A percentile compares a stretch with the other conserved stretches of the same genome.
Evolutionary conservation across 2,329 filamentous ascomycete genomes (phyloP).

Genomic region (Fusarium camptoceras): DNA sequence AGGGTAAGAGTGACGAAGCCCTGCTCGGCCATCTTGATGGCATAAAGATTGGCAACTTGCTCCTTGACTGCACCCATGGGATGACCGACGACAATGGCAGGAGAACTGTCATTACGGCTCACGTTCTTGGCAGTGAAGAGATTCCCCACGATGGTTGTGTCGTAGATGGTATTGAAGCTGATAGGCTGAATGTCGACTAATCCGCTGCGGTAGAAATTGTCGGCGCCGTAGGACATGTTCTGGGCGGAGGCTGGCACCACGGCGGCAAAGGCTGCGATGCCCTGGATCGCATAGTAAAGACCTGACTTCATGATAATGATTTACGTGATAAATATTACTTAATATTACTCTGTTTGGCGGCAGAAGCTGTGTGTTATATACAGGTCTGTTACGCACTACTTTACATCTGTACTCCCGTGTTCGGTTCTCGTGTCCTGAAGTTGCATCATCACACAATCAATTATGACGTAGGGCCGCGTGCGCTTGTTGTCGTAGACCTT

Average conservation of each 20-base stretch:
- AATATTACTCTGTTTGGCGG: fast-evolving
- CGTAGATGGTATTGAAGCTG: neutral
- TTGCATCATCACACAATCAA: neutral
- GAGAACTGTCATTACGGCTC: neutral
- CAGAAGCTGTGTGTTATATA: neutral
- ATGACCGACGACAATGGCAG: neutral
- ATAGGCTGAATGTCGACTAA: neutral
- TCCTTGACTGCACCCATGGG: slow-evolving; percentile 11
- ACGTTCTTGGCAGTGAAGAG: neutral
- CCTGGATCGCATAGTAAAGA: neutral
- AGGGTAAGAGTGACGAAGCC: neutral
- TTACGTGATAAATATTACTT: fast-evolving
- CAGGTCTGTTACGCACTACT: fast-evolving
- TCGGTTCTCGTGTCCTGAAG: neutral
- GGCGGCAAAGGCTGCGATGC: neutral
- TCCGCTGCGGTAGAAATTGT: slow-evolving; percentile 6
- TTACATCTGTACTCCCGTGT: fast-evolving
- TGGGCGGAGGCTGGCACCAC: neutral
- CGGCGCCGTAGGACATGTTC: neutral
- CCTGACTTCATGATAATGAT: neutral
- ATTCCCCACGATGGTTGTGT: neutral
- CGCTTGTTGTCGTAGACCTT: neutral
- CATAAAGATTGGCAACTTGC: neutral
- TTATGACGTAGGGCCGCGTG: neutral
- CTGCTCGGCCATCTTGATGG: neutral